Base-by-base conservation (phyloP, 2,329 filamentous ascomycete species). In the Iodosphaeria phyllophila region DNA sequence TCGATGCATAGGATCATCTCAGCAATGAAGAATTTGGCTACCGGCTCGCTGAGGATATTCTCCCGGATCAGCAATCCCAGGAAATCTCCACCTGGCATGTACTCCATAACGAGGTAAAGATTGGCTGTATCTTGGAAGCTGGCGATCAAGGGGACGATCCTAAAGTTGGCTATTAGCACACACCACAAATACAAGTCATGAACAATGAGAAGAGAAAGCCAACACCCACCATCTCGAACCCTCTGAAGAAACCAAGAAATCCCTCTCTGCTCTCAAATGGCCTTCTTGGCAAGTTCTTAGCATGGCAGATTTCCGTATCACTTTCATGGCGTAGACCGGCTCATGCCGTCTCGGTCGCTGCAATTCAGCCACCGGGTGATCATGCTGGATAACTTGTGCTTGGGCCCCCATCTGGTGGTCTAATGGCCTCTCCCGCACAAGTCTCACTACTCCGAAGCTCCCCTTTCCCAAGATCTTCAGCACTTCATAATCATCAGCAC, bases 1-100 rank as follows among this genome's bases (percentile, higher is more conserved):
- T 95, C 84, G 13, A 98, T 74, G 39, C 83, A 92, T 4, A 93
- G 56, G 26, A 95, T 76, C 83, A 95, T 95, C 52, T 98, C 84
- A 1, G 86, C 83, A 30, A 92, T 58, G 44, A 95, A 95, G 57
- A 79, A 93, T 32, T 68, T 74, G 4, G 84, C 73, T 21, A 79
- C 68, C 1, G 63, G 56, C 46, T 95, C 89, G 28, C 70, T 70
- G 2, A 98, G 58, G 3, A 79, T 67, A 32, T 89, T 83, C 41
- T 91, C 78, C 10, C 84, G 71, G 28, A 93, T 76, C 10, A 98
- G 54, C 1, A 93, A 51, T 2, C 79, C 79, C 1, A 98, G 60
- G 36, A 98, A 95, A 44, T 98, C 86, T 0, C 89, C 86, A 0
- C 86, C 89, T 3, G 91, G 75, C 82, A 93, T 93, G 43, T 92